Evolutionary conservation across 768 basidiomycete species (phyloP), one percentile per base, ranked within the genome.

Genomic region (Auricularia sp.): DNA sequence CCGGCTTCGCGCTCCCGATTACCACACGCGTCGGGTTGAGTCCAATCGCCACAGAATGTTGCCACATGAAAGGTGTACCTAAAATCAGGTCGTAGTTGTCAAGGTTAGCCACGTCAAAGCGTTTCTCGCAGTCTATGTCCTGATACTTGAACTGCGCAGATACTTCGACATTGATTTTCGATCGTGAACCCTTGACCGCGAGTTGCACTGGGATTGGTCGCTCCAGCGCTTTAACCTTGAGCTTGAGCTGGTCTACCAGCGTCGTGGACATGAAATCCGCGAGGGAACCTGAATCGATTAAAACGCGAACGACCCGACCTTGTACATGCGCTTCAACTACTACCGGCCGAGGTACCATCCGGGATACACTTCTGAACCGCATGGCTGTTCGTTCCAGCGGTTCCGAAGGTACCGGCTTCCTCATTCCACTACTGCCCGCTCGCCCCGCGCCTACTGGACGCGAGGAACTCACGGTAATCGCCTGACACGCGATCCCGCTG

Each of bases 1-100:
- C 11, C 13, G 29, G 56, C 18, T 21, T 7, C 7, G 5, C 29
- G 13, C 13, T 33, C 1, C 56, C 56, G 13, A 59, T 35, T 6
- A 35, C 18, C 3, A 59, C 56, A 5, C 29, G 13, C 29, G 56
- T 18, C 7, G 56, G 61, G 1, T 63, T 64, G 42, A 77, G 74
- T 62, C 76, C 71, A 2, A 77, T 63, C 0, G 67, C 14, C 0
- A 73, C 72, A 3, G 65, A 63, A 58, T 75, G 67, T 34, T 77
- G 76, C 33, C 62, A 77, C 14, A 77, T 73, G 56, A 76, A 79
- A 2, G 74, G 74, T 3, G 71, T 75, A 0, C 78, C 76, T 0
- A 80, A 67, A 0, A 80, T 72, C 61, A 72, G 65, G 37, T 78
- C 74, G 63, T 78, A 79, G 4, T 65, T 65, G 61, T 77, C 75